These are phyloP conservation scores for Castanea crenata DNA, from an alignment of 306 rosid genomes.

Conservation along the genomic window DNA sequence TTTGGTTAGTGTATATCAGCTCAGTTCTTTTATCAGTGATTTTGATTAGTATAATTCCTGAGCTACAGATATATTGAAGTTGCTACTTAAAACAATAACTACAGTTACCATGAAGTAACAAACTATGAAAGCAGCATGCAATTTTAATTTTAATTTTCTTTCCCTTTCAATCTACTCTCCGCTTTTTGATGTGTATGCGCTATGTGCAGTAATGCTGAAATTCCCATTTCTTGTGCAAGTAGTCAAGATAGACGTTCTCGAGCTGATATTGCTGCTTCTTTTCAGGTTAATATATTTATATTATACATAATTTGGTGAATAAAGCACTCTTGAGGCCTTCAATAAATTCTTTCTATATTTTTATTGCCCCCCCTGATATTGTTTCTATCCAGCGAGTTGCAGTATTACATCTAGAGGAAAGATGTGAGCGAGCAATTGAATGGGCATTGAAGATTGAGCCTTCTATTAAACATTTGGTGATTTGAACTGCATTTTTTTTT, in stretches of 20 bases:
- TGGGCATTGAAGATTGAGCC: conserved; percentile 98
- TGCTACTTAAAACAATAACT: conserved; percentile 9
- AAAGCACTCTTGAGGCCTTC: not conserved
- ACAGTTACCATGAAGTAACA: not conserved
- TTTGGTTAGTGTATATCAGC: conserved; percentile 2
- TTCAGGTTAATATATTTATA: conserved; percentile 63
- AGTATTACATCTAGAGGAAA: conserved; percentile 91
- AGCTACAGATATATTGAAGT: not conserved
- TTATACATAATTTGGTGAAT: conserved; percentile 4
- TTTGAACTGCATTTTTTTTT: conserved; percentile 23
- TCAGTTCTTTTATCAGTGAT: not conserved
- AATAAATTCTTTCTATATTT: conserved; percentile 16
- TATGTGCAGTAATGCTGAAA: conserved; percentile 63
- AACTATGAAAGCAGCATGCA: conserved; percentile 1
- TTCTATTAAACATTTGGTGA: conserved; percentile 73
- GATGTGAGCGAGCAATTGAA: conserved; percentile 84
- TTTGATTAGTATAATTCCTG: not conserved
- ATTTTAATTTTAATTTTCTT: not conserved
- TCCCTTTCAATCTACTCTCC: not conserved
- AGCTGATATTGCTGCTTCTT: conserved; percentile 96
- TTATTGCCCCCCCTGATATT: not conserved
- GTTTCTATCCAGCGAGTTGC: conserved; percentile 69
- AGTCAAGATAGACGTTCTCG: conserved; percentile 63
- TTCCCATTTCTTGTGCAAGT: conserved; percentile 72
- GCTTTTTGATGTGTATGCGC: conserved; percentile 18